phyloP scores from a whole-genome alignment of 2,329 filamentous ascomycete species.

The Hypoxylon rubiginosum region DNA sequence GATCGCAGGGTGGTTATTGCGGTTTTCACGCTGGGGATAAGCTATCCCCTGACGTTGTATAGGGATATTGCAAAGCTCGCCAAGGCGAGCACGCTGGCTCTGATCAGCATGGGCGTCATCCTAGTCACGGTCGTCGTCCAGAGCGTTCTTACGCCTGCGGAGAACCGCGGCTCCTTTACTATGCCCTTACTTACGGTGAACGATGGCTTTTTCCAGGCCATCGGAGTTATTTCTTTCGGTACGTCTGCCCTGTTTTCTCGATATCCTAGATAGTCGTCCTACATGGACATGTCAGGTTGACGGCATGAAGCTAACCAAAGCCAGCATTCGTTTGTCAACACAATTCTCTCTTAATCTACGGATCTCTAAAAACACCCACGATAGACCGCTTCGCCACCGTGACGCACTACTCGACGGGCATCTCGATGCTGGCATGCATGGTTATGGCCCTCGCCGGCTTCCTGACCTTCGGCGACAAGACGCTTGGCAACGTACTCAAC shows the following conservation, averaged over 20 bases:
- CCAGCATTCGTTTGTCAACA: conserved; percentile 82
- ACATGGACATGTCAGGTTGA: conserved; percentile 2
- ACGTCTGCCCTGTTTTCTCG: conserved; percentile 48
- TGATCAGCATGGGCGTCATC: conserved; percentile 94
- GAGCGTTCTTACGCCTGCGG: conserved; percentile 78
- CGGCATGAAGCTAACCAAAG: conserved; percentile 50
- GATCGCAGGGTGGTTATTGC: conserved; percentile 87
- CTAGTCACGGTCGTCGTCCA: conserved; percentile 89
- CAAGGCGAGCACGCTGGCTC: conserved; percentile 92
- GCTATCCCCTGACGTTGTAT: conserved; percentile 92
- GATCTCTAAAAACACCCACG: conserved; percentile 91
- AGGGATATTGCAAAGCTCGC: conserved; percentile 98
- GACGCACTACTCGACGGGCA: conserved; percentile 91
- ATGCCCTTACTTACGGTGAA: conserved; percentile 83
- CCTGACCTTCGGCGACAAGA: conserved; percentile 91
- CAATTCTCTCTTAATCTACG: conserved; percentile 97
- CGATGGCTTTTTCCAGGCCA: conserved; percentile 90
- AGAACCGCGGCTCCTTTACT: conserved; percentile 78
- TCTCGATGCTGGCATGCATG: conserved; percentile 93
- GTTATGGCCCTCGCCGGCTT: conserved; percentile 90
- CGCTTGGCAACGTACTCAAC: conserved; percentile 95
- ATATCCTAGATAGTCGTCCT: neutral
- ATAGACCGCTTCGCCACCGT: conserved; percentile 94
- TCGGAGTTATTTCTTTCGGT: conserved; percentile 98
- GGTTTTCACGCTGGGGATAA: conserved; percentile 87